Evolutionary conservation across 441 rosid species (phyloP).

Genomic region (Breynia disticha): DNA sequence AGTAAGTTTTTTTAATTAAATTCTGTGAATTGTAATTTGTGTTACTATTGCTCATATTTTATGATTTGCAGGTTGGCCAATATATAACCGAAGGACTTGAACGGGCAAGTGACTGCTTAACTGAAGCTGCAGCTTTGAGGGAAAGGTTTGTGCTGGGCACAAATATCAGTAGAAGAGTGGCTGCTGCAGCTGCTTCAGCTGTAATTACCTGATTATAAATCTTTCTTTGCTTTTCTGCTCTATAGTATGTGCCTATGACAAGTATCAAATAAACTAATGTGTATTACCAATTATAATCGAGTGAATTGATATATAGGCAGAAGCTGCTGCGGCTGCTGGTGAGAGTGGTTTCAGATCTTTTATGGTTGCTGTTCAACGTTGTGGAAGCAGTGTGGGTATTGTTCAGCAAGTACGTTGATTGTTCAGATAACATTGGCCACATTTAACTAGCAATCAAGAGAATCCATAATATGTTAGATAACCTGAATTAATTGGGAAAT

Average conservation of each 20-base stretch:
- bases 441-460: conserved; percentile 12
- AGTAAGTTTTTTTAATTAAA: conserved; percentile 44
- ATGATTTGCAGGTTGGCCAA: conserved; percentile 57
- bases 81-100: conserved; percentile 97
- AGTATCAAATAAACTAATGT: conserved; percentile 1
- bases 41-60: conserved; percentile 2
- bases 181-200: conserved; percentile 99
- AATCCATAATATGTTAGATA: conserved; percentile 4
- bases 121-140: conserved; percentile 93
- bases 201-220: conserved; percentile 41
- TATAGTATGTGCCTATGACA: neutral
- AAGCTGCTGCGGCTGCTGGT: conserved; percentile 99
- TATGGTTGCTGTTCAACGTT: conserved; percentile 98
- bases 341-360: conserved; percentile 99
- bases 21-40: conserved; percentile 7
- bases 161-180: conserved; percentile 82
- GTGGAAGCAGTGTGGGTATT: conserved; percentile 97
- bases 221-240: conserved; percentile 8
- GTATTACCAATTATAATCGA: conserved; percentile 12
- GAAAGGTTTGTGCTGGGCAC: conserved; percentile 94
- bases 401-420: conserved; percentile 79
- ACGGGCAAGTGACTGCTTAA: conserved; percentile 85
- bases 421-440: conserved; percentile 8
- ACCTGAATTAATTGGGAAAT: conserved; percentile 16
- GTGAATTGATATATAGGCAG: conserved; percentile 54